Percentiles rank a stretch among this genome's conserved stretches.
phyloP scores from a whole-genome alignment of 768 basidiomycete species.

The Rhizopogon sp. region DNA sequence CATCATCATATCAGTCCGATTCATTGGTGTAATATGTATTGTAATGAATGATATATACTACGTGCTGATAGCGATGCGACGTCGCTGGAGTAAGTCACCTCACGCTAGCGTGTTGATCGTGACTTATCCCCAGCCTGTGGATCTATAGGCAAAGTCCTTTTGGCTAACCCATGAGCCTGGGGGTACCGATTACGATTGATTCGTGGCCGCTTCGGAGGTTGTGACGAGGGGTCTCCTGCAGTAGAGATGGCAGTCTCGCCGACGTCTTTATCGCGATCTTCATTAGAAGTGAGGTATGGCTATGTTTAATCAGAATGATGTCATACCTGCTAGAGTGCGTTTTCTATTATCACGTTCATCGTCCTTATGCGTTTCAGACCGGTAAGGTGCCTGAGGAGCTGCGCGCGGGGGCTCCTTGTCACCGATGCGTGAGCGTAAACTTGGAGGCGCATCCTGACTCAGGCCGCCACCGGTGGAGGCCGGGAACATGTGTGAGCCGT shows the following conservation, averaged over 20 bases:
- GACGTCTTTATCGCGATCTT: conserved; percentile 64
- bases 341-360: conserved; percentile 70
- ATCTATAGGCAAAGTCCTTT: conserved; percentile 59
- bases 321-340: conserved; percentile 62
- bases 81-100: neutral
- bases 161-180: conserved; percentile 42
- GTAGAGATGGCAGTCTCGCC: conserved; percentile 31
- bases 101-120: conserved; percentile 21
- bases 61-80: neutral
- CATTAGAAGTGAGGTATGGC: conserved; percentile 3
- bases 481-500: conserved; percentile 19
- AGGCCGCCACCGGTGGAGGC: conserved; percentile 13
- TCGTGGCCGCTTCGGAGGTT: conserved; percentile 56
- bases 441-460: conserved; percentile 24
- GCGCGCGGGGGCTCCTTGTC: conserved; percentile 48
- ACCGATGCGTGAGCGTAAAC: conserved; percentile 54
- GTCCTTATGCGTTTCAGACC: conserved; percentile 44
- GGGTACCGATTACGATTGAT: conserved; percentile 51
- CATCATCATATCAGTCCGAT: conserved; percentile 4
- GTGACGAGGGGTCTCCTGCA: conserved; percentile 32
- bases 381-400: conserved; percentile 40
- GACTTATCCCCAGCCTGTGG: conserved; percentile 54
- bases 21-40: conserved; percentile 12
- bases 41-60: conserved; percentile 13
- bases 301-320: neutral